A percentile compares a stretch with the other conserved stretches of the same genome.
These are phyloP conservation scores for Ascocoryne sarcoides DNA, from an alignment of 2,329 filamentous ascomycete genomes.

Conservation along the genomic window DNA sequence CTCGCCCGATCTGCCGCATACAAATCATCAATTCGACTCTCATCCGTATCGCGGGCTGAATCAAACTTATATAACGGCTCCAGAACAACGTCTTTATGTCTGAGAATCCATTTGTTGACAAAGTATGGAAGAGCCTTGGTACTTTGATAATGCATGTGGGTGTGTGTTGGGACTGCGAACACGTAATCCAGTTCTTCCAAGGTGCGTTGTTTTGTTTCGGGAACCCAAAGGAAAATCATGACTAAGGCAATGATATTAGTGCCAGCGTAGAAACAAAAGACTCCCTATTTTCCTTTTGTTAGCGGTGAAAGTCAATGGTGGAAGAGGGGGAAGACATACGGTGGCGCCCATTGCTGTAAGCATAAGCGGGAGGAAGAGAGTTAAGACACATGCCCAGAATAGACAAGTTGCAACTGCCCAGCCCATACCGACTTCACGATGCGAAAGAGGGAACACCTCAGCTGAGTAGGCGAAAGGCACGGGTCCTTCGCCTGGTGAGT, in stretches of 20 bases:
- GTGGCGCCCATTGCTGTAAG: conserved; percentile 17
- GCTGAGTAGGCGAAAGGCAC: conserved; percentile 55
- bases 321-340: conserved; percentile 15
- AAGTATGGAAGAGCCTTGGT: conserved; percentile 22
- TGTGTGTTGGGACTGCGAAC: conserved; percentile 29
- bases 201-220: conserved; percentile 46
- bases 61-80: conserved; percentile 45
- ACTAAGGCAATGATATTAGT: conserved; percentile 46
- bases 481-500: conserved; percentile 55
- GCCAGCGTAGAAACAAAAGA: conserved; percentile 46
- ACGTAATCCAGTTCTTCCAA: conserved; percentile 37
- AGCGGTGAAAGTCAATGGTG: conserved; percentile 10
- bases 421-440: conserved; percentile 55
- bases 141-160: conserved; percentile 25
- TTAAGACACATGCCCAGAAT: conserved; percentile 51
- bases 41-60: conserved; percentile 5
- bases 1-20: conserved; percentile 10
- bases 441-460: conserved; percentile 55
- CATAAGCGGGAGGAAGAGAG: conserved; percentile 38
- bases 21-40: conserved; percentile 10
- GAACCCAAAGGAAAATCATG: conserved; percentile 48
- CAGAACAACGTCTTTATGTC: conserved; percentile 33
- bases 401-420: conserved; percentile 54
- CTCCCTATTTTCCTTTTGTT: conserved; percentile 24
- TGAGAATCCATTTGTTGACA: conserved; percentile 6